phyloP scores from a whole-genome alignment of 352 stramenopile genomes.

The Ophiocytium majus region DNA sequence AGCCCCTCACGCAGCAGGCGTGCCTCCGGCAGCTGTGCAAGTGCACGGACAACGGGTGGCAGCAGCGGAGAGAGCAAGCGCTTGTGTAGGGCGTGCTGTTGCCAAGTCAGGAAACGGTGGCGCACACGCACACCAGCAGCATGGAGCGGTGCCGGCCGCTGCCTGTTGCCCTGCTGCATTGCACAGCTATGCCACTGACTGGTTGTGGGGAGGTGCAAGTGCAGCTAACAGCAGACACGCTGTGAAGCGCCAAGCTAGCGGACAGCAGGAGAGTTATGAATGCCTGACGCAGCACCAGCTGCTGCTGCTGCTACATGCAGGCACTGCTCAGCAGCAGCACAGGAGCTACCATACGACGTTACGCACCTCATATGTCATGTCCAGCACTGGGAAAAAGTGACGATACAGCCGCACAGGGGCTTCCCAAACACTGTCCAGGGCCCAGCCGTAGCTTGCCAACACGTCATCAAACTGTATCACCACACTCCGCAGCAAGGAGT shows the following conservation, averaged over 20 bases:
- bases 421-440: background rate
- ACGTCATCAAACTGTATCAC: background rate
- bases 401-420: background rate
- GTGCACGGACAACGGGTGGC: background rate
- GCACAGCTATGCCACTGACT: background rate
- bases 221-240: background rate
- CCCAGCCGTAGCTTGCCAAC: background rate
- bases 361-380: slow-evolving; percentile 17
- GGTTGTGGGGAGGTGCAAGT: background rate
- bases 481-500: background rate
- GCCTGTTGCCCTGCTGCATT: no score
- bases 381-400: slow-evolving; percentile 1
- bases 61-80: background rate
- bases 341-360: background rate
- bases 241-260: background rate
- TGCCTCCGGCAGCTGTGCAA: slow-evolving; percentile 1
- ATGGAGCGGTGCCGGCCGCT: no score
- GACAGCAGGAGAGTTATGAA: background rate
- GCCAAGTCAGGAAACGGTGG: no score
- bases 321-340: background rate
- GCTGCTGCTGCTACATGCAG: background rate
- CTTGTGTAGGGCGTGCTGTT: background rate
- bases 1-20: background rate
- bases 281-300: background rate
- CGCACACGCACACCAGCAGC: no score